Evolutionary conservation across 345 rosid genomes (phyloP), one percentile per base, ranked within the genome.

Genomic region (Hypericum perforatum): DNA sequence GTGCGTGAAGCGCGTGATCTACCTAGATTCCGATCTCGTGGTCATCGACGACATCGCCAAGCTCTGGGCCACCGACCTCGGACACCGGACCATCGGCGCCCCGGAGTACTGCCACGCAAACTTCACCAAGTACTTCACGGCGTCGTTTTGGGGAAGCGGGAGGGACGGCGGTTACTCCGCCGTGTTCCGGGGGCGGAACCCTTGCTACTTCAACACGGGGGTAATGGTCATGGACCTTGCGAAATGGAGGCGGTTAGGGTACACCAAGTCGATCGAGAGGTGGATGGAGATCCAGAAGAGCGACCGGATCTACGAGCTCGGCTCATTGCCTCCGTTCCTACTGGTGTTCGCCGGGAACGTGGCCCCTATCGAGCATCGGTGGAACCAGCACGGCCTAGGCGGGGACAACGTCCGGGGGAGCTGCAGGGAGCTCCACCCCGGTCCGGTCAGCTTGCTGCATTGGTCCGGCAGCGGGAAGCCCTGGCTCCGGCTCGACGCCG

Each of bases 381-480:
- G 98, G 98, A 91, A 91, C 60, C 98, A 91, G 62, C 98, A 91
- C 59, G 98, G 98, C 0, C 52, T 91, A 2, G 98, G 98, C 14
- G 96, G 98, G 36, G 98, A 91, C 58, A 91, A 85, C 63, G 87
- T 91, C 55, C 77, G 72, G 61, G 96, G 98, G 47, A 87, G 89
- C 74, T 91, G 96, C 48, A 81, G 98, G 29, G 80, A 87, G 73
- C 59, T 91, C 14, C 98, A 91, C 61, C 78, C 92, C 0, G 96
- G 98, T 57, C 94, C 98, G 45, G 89, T 85, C 44, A 91, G 98
- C 62, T 80, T 91, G 45, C 70, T 91, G 49, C 98, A 91, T 73
- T 91, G 98, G 98, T 91, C 98, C 29, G 98, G 98, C 29, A 84
- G 95, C 67, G 96, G 98, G 47, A 91, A 91, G 78, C 98, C 98